phyloP scores from a whole-genome alignment of 2,329 filamentous ascomycete species.

The Acephala macrosclerotiorum region DNA sequence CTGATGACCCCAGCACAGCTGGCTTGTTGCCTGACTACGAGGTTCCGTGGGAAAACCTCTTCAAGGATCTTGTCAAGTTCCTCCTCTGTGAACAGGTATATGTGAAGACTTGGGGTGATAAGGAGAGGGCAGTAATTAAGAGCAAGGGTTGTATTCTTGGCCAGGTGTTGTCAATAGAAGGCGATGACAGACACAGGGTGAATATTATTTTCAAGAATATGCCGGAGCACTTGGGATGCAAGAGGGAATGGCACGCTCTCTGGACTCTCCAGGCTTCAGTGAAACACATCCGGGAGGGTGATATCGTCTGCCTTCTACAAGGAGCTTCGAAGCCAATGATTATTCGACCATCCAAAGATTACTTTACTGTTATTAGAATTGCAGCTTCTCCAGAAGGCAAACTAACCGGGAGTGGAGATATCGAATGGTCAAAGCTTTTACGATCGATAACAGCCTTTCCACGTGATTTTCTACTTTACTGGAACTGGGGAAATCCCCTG shows the following conservation, averaged over 20 bases:
- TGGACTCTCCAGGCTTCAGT: constrained; percentile 24
- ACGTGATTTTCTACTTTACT: constrained; percentile 19
- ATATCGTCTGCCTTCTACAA: constrained; percentile 27
- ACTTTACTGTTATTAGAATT: constrained; percentile 26
- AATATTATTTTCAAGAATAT: constrained; percentile 19
- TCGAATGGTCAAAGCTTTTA: not conserved
- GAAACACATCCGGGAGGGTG: constrained; percentile 16
- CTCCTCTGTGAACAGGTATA: constrained; percentile 22
- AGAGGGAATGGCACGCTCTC: too few species aligned
- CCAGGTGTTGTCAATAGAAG: constrained; percentile 9
- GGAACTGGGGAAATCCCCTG: constrained; percentile 15
- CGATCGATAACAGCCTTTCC: not conserved
- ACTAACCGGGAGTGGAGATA: not conserved
- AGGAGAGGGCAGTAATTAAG: constrained; percentile 21
- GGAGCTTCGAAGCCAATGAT: constrained; percentile 26
- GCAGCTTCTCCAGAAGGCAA: constrained; percentile 8
- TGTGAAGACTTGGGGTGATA: constrained; percentile 20
- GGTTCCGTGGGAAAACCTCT: constrained; percentile 23
- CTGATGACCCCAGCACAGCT: constrained; percentile 26
- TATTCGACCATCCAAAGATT: constrained; percentile 18
- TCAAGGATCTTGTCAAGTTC: constrained; percentile 24
- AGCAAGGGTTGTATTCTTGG: constrained; percentile 28
- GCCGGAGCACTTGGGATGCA: too few species aligned
- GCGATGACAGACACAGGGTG: constrained; percentile 13
- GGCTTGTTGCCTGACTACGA: constrained; percentile 24